These are phyloP conservation scores for Physaria fendleri DNA, from an alignment of 345 rosid species.

Conservation along the genomic window DNA sequence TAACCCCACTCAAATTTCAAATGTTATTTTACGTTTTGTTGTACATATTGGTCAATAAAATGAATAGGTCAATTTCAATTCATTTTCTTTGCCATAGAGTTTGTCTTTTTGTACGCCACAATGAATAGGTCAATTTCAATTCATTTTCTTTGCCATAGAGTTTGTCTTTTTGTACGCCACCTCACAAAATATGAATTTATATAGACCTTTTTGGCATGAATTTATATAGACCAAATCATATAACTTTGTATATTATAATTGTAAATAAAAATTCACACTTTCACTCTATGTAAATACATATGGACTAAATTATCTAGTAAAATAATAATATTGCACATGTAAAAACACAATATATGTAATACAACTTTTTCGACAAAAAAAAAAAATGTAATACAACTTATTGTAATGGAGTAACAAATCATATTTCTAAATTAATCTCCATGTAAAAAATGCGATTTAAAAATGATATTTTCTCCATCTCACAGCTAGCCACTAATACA, in stretches of 20 bases:
- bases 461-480: neutral
- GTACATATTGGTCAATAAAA: slow-evolving; percentile 12
- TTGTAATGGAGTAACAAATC: neutral
- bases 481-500: neutral
- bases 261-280: neutral
- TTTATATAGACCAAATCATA: neutral
- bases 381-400: too few species aligned
- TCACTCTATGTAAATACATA: neutral
- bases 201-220: too few species aligned
- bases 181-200: neutral
- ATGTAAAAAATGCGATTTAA: neutral
- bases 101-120: neutral
- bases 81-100: neutral
- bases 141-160: neutral
- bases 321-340: too few species aligned
- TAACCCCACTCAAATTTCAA: slow-evolving; percentile 31
- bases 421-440: neutral
- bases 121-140: too few species aligned
- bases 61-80: too few species aligned
- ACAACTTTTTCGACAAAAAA: too few species aligned
- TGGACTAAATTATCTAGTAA: neutral
- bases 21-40: slow-evolving; percentile 11
- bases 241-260: neutral
- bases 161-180: neutral
- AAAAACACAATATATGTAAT: too few species aligned